Percentiles rank a stretch among this genome's conserved stretches.
Evolutionary conservation across 345 rosid genomes (phyloP).

Genomic region (Linum tenue): DNA sequence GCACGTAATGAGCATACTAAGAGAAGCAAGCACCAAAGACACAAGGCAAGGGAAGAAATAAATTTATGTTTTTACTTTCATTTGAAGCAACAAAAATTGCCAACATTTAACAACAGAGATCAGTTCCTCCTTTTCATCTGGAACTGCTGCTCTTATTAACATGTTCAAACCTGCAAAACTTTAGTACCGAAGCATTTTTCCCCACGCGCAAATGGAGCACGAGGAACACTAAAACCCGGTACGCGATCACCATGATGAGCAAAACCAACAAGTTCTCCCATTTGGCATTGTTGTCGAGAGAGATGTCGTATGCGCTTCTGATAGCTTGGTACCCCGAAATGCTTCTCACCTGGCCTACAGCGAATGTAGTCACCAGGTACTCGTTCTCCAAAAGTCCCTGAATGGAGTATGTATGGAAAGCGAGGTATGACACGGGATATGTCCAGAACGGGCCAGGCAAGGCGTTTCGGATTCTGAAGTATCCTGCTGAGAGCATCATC

Average conservation of each 20-base stretch:
- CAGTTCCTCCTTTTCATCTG: slow-evolving; percentile 26
- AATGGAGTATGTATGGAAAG: slow-evolving; percentile 84
- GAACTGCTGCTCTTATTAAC: slow-evolving; percentile 25
- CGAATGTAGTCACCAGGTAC: slow-evolving; percentile 69
- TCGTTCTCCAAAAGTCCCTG: slow-evolving; percentile 97
- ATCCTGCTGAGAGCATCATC: slow-evolving; percentile 98
- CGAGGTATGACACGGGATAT: slow-evolving; percentile 79
- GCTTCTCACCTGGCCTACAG: slow-evolving; percentile 85
- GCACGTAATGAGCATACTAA: no score
- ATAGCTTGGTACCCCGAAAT: slow-evolving; percentile 82
- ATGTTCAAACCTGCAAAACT: slow-evolving; percentile 28
- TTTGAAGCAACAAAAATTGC: slow-evolving; percentile 8
- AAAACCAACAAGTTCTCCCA: slow-evolving; percentile 80
- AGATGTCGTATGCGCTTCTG: slow-evolving; percentile 59
- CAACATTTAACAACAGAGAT: slow-evolving; percentile 18
- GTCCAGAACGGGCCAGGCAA: slow-evolving; percentile 80
- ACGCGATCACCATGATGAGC: slow-evolving; percentile 70
- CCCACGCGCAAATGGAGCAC: slow-evolving; percentile 43
- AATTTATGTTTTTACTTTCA: background rate
- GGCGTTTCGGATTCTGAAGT: slow-evolving; percentile 74
- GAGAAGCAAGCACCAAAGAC: no score
- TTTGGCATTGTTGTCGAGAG: slow-evolving; percentile 58
- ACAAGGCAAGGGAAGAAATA: background rate
- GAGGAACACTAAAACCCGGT: slow-evolving; percentile 53
- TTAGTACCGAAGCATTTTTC: slow-evolving; percentile 21